Conservation (phyloP, 129 eudicot genomes). For the Chrysanthemum lavandulifolium region DNA sequence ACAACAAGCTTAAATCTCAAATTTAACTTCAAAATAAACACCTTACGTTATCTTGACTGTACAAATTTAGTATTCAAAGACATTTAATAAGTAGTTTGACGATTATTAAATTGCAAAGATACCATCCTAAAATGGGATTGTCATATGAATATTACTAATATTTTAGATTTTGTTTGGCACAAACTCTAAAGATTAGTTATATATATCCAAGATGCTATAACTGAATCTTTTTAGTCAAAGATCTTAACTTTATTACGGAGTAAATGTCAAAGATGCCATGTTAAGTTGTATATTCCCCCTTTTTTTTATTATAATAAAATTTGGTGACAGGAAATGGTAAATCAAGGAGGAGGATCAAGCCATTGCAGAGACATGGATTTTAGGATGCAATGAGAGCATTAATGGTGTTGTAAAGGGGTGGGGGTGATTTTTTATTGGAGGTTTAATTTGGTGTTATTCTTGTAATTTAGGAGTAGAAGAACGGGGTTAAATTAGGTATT, state of each 20-base stretch:
- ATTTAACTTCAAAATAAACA: too few species aligned
- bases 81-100: too few species aligned
- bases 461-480: constrained; percentile 27
- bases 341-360: constrained; percentile 35
- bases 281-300: neutral
- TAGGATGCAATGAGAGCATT: constrained; percentile 29
- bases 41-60: too few species aligned
- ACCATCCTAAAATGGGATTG: constrained; percentile 10
- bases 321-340: constrained; percentile 35
- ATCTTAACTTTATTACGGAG: neutral
- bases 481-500: constrained; percentile 25
- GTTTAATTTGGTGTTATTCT: constrained; percentile 16
- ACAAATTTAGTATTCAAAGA: too few species aligned
- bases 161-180: neutral
- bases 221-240: constrained; percentile 1
- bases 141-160: neutral
- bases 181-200: constrained; percentile 1
- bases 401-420: constrained; percentile 30
- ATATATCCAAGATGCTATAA: neutral
- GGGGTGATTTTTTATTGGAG: constrained; percentile 34
- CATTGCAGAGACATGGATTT: constrained; percentile 30
- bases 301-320: neutral
- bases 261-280: neutral
- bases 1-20: too few species aligned
- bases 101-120: neutral